Percentiles rank a stretch among this genome's conserved stretches.
phyloP scores from a whole-genome alignment of 768 basidiomycete species.

The Hericium alpestre region DNA sequence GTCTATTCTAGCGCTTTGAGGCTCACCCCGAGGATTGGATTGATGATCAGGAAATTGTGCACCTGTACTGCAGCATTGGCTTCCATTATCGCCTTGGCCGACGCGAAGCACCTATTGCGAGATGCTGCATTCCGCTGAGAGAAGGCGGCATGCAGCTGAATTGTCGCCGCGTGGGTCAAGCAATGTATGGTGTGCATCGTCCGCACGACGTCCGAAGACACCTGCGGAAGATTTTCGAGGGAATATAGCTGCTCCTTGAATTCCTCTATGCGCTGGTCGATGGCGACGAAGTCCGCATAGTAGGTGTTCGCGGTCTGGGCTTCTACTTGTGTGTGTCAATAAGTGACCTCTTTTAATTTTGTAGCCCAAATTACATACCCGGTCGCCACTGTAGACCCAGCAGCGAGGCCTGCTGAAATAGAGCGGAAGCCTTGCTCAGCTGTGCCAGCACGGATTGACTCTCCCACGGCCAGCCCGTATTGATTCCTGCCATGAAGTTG shows the following conservation, averaged over 20 bases:
- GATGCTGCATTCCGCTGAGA: constrained; percentile 9
- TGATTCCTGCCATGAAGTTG: constrained; percentile 33
- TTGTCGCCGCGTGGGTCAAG: constrained; percentile 18
- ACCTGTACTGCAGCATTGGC: constrained; percentile 2
- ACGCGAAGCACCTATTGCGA: constrained; percentile 11
- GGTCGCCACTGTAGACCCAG: constrained; percentile 31
- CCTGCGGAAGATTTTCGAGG: constrained; percentile 8
- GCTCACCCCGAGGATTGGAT: constrained; percentile 8
- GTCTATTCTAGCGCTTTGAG: not conserved
- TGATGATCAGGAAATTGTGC: not conserved
- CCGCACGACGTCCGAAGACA: constrained; percentile 12
- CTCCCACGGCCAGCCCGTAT: constrained; percentile 23
- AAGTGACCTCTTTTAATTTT: not conserved
- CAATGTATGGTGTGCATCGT: constrained; percentile 17
- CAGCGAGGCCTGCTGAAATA: constrained; percentile 49
- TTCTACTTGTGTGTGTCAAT: constrained; percentile 2
- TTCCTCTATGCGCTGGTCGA: constrained; percentile 22
- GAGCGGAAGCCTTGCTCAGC: constrained; percentile 42
- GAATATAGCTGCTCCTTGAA: constrained; percentile 16
- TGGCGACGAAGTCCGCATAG: constrained; percentile 16
- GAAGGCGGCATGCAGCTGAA: constrained; percentile 21
- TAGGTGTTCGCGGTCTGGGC: constrained; percentile 11
- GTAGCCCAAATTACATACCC: constrained; percentile 12
- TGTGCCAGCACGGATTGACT: constrained; percentile 30
- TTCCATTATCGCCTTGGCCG: constrained; percentile 7